phyloP scores from a whole-genome alignment of 129 eudicot genomes.

The Lactuca saligna region DNA sequence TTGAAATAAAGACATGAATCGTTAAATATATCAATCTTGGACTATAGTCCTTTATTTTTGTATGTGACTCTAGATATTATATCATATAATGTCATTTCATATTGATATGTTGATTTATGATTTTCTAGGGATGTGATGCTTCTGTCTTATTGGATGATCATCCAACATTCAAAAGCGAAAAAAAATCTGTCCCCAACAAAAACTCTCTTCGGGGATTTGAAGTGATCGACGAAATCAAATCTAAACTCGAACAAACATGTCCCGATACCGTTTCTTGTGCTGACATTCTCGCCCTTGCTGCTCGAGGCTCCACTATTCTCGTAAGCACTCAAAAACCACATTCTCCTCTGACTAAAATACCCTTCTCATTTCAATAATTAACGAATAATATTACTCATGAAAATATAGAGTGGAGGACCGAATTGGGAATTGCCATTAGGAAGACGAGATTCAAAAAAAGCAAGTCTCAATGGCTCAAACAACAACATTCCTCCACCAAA shows the following conservation, averaged over 20 bases:
- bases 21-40: too few relatives aligned
- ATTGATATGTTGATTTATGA: not conserved
- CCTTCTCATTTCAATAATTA: constrained; percentile 1
- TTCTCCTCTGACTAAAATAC: not conserved
- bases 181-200: constrained; percentile 73
- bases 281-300: constrained; percentile 83
- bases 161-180: constrained; percentile 63
- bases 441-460: constrained; percentile 80
- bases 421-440: constrained; percentile 88
- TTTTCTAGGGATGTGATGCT: constrained; percentile 88
- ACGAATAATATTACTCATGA: not conserved
- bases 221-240: constrained; percentile 88
- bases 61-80: too few relatives aligned
- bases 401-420: constrained; percentile 82
- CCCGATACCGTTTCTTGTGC: constrained; percentile 93
- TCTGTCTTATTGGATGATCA: constrained; percentile 79
- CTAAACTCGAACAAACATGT: constrained; percentile 72
- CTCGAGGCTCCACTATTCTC: constrained; percentile 75
- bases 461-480: constrained; percentile 67
- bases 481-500: constrained; percentile 75
- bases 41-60: too few relatives aligned
- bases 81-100: not conserved
- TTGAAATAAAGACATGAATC: too few relatives aligned
- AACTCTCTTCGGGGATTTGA: constrained; percentile 84
- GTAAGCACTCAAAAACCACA: constrained; percentile 47